Evolutionary conservation across 108 stramenopile genomes (phyloP).

Genomic region (Epithemia pelagica): DNA sequence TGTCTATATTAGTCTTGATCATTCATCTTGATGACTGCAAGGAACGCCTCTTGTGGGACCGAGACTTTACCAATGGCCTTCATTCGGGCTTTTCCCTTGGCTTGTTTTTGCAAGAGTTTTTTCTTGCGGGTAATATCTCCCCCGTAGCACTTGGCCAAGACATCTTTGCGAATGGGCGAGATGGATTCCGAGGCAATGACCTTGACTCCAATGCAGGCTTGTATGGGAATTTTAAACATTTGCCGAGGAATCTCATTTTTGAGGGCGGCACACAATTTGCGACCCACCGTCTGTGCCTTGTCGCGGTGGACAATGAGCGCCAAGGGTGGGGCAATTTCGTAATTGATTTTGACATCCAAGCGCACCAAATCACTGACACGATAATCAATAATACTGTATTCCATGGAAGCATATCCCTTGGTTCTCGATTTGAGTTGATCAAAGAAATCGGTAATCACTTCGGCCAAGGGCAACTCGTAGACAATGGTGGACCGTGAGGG

Average conservation of each 20-base stretch:
- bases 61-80: slow-evolving; percentile 96
- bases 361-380: slow-evolving; percentile 85
- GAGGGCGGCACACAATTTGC: slow-evolving; percentile 74
- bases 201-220: slow-evolving; percentile 83
- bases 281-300: slow-evolving; percentile 76
- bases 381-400: slow-evolving; percentile 90
- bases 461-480: slow-evolving; percentile 83
- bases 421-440: slow-evolving; percentile 95
- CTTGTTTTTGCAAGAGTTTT: slow-evolving; percentile 98
- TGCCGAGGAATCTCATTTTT: slow-evolving; percentile 95
- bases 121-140: slow-evolving; percentile 99
- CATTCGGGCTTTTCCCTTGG: slow-evolving; percentile 98
- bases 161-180: slow-evolving; percentile 97
- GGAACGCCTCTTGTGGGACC: slow-evolving; percentile 98
- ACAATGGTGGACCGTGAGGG: slow-evolving; percentile 88
- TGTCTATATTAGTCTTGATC: slow-evolving; percentile 4
- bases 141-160: slow-evolving; percentile 96
- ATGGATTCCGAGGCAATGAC: slow-evolving; percentile 82
- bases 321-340: slow-evolving; percentile 88
- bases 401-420: slow-evolving; percentile 98
- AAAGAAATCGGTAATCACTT: slow-evolving; percentile 98
- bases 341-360: slow-evolving; percentile 96
- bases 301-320: slow-evolving; percentile 91
- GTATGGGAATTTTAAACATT: slow-evolving; percentile 99
- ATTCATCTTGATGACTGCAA: slow-evolving; percentile 88